Base-by-base conservation (phyloP, 176 grass and related monocot genomes). In the Zizania latifolia region DNA sequence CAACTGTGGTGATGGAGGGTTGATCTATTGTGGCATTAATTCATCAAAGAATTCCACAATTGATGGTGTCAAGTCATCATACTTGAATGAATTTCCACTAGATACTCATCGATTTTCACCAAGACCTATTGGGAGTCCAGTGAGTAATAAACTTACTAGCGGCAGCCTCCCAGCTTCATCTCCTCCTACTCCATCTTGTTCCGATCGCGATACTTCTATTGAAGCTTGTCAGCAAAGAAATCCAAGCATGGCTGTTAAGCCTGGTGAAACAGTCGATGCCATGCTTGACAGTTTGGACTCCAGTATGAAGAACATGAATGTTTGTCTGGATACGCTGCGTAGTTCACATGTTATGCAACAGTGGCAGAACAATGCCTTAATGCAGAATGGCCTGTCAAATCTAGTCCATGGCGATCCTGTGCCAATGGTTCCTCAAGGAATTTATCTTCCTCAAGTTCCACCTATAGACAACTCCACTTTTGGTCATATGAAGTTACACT, bases 401-500 rank as follows among this genome's bases (percentile, higher is more conserved):
- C 24, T 29, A 63, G 57, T 32, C 32, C 57, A 64, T 32, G 51
- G 68, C 9, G 68, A 87, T 83, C 68, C 39, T 78, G 37, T 53
- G 26, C 79, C 73, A 67, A 78, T 87, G 74, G 28, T 62, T 29
- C 45, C 79, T 72, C 85, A 61, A 83, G 85, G 80, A 78, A 72
- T 31, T 36, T 62, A 83, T 78, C 59, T 78, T 78, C 62, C 74
- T 15, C 85, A 73, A 78, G 41, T 54, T 74, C 79, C 85, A 24
- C 30, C 68, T 74, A 59, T 60, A 22, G 68, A 78, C 66, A 79
- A 62, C 62, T 77, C 80, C 37, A 34, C 75, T 81, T 71, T 80
- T 70, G 41, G 78, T 79, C 94, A 94, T 69, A 36, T 84, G 45
- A 88, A 83, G 44, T 86, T 86, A 63, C 67, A 85, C 19, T 36